Evolutionary conservation across 192 early-diverging fungal genomes (phyloP), one percentile per base, ranked within the genome.

Genomic region (Entrophospora sp.): DNA sequence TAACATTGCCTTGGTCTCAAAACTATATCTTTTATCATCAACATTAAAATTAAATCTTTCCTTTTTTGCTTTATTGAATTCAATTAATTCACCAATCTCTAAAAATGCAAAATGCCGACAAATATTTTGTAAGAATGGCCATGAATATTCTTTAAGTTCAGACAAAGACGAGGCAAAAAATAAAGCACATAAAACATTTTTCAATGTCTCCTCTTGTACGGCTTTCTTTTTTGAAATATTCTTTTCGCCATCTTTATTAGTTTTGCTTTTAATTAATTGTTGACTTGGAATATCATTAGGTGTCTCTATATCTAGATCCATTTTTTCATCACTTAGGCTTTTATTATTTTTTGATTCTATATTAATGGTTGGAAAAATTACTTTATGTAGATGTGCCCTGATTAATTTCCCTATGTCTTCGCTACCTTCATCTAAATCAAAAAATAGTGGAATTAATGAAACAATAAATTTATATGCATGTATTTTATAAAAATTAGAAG

Each of bases 81-180:
- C 81, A 18, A 88, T 55, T 0, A 79, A 77, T 57, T 94, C 91
- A 16, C 80, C 81, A 31, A 91, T 75, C 61, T 83, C 75, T 25
- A 94, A 71, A 30, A 92, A 60, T 7, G 87, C 84, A 80, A 94
- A 91, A 64, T 94, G 89, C 10, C 82, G 77, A 48, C 85, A 83
- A 16, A 92, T 44, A 58, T 83, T 75, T 49, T 86, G 76, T 22
- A 91, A 75, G 48, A 89, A 77, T 1, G 73, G 69, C 80, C 77
- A 81, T 0, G 89, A 85, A 38, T 87, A 79, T 1, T 80, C 83
- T 24, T 79, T 70, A 9, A 90, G 70, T 12, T 79, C 79, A 13
- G 81, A 77, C 60, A 85, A 71, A 7, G 80, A 76, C 0, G 84
- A 76, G 1, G 87, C 86, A 27, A 75, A 78, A 69, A 93, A 89